Percentiles rank a stretch among this genome's conserved stretches.
Conservation (phyloP, 192 early-diverging fungal genomes). For the Dissophora globulifera region DNA sequence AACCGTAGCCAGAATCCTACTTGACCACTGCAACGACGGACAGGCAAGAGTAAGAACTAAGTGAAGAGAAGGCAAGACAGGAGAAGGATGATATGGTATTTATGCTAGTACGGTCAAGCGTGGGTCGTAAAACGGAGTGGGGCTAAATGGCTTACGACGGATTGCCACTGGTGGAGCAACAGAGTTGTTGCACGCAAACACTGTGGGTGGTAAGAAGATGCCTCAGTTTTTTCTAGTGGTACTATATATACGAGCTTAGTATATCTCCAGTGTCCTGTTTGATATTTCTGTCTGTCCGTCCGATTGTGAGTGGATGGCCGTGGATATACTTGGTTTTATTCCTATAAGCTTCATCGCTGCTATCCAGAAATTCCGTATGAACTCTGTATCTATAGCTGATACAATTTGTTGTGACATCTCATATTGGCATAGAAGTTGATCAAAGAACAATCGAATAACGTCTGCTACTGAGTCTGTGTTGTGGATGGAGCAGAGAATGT, state of each 20-base stretch:
- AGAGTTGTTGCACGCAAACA: constrained; percentile 68
- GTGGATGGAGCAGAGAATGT: constrained; percentile 16
- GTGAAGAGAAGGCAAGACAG: too few species aligned
- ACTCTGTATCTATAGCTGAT: constrained; percentile 56
- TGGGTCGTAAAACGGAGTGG: too few species aligned
- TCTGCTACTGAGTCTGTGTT: constrained; percentile 13
- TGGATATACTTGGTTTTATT: constrained; percentile 49
- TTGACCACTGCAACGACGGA: too few species aligned
- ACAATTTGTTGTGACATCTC: constrained; percentile 56
- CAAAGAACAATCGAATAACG: constrained; percentile 2
- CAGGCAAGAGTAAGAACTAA: too few species aligned
- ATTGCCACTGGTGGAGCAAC: too few species aligned
- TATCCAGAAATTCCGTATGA: constrained; percentile 56
- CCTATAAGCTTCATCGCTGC: constrained; percentile 18
- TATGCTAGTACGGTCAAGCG: too few species aligned
- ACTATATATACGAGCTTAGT: constrained; percentile 8
- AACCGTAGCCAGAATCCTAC: too few species aligned
- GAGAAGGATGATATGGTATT: too few species aligned
- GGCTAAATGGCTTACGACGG: too few species aligned
- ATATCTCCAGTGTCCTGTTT: constrained; percentile 20
- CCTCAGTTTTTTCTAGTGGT: constrained; percentile 54
- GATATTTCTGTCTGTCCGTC: constrained; percentile 43
- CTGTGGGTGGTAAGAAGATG: constrained; percentile 40
- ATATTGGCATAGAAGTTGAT: constrained; percentile 31
- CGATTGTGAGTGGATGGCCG: constrained; percentile 52